Evolutionary conservation across 768 basidiomycete species (phyloP).

Genomic region (Naganishia kalamii): DNA sequence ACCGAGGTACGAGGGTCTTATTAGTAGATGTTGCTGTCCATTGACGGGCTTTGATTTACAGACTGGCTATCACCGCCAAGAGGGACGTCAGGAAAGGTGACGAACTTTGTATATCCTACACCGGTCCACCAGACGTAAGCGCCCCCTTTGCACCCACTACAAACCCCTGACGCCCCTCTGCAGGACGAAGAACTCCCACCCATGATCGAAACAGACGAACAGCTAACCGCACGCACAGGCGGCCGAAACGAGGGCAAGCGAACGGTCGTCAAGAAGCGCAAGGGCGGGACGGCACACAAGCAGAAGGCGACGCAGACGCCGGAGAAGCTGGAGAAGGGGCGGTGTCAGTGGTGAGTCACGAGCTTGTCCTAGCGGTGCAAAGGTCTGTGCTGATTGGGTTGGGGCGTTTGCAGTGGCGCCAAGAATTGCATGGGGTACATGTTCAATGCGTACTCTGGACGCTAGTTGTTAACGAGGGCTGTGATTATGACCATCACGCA

Average conservation of each 20-base stretch:
- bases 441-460: constrained; percentile 11
- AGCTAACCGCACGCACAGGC: constrained; percentile 6
- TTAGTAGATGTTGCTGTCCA: not conserved
- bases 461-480: too few relatives aligned
- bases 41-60: not conserved
- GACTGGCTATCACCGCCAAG: constrained; percentile 40
- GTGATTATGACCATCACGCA: too few relatives aligned
- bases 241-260: constrained; percentile 2
- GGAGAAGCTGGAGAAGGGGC: constrained; percentile 8
- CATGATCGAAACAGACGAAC: constrained; percentile 10
- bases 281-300: constrained; percentile 15
- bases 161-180: not conserved
- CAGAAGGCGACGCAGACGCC: constrained; percentile 10
- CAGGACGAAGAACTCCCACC: constrained; percentile 2
- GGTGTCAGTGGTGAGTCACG: not conserved
- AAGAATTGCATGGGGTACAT: constrained; percentile 13
- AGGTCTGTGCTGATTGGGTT: not conserved
- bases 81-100: constrained; percentile 32
- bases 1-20: constrained; percentile 29
- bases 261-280: constrained; percentile 3
- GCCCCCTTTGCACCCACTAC: not conserved
- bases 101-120: constrained; percentile 44
- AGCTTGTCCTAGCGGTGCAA: not conserved
- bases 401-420: not conserved
- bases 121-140: constrained; percentile 33